Percentiles rank a stretch among this genome's conserved stretches.
Evolutionary conservation across 2,329 filamentous ascomycete species (phyloP).

Genomic region (Phyllosticta citriasiana): DNA sequence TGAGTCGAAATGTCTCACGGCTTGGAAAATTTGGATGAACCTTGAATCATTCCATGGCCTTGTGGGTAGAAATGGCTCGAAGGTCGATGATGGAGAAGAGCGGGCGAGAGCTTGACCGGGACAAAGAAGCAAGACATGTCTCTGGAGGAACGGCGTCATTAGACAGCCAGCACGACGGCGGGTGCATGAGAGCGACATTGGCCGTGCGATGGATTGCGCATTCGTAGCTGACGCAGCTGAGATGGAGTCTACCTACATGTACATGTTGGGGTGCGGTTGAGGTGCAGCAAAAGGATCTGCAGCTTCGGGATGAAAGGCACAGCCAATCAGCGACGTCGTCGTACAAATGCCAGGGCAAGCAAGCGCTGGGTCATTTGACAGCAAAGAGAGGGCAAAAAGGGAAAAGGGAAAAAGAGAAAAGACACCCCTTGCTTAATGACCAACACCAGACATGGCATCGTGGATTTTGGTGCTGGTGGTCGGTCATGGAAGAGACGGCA

Average conservation of each 20-base stretch:
- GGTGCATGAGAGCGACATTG: not conserved
- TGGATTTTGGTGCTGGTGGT: no score
- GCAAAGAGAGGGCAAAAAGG: no score
- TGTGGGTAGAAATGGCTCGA: not conserved
- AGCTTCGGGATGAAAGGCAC: slow-evolving; percentile 1
- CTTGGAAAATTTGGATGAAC: not conserved
- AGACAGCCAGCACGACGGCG: not conserved
- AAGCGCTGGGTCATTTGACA: not conserved
- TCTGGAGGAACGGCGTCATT: not conserved
- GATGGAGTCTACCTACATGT: not conserved
- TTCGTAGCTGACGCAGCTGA: not conserved
- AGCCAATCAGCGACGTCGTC: slow-evolving; percentile 2
- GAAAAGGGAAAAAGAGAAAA: no score
- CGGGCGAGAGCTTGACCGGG: not conserved
- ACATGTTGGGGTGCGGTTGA: not conserved
- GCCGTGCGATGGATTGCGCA: not conserved
- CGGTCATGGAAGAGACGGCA: not conserved
- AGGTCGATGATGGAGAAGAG: not conserved
- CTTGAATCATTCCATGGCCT: not conserved
- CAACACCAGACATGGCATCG: not conserved
- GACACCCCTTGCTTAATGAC: no score
- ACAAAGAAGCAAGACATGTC: not conserved
- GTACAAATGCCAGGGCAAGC: not conserved
- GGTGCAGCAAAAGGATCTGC: not conserved
- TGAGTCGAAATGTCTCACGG: not conserved